Evolutionary conservation across 75 land plant species (phyloP).

Genomic region (Selaginella tamariscina): DNA sequence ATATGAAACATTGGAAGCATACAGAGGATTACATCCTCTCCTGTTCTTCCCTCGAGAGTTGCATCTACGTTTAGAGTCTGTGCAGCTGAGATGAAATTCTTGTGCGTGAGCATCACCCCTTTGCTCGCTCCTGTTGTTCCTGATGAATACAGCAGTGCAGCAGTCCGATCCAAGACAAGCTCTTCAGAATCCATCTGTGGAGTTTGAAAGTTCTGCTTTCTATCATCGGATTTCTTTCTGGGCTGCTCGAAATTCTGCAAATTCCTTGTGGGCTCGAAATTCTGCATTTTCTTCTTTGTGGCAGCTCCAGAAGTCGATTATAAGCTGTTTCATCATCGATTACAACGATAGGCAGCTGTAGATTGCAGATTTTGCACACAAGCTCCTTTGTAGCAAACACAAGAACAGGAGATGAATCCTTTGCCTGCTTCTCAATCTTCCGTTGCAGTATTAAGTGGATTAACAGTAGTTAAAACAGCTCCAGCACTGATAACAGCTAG

Average conservation of each 20-base stretch:
- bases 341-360: slow-evolving; percentile 27
- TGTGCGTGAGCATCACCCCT: slow-evolving; percentile 40
- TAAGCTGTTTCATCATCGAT: no score
- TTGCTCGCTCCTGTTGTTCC: slow-evolving; percentile 34
- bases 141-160: slow-evolving; percentile 37
- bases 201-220: no score
- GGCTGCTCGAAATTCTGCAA: no score
- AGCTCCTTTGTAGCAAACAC: slow-evolving; percentile 20
- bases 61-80: slow-evolving; percentile 15
- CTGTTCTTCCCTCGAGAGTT: neutral
- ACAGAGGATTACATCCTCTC: slow-evolving; percentile 25
- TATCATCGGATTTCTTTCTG: no score
- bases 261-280: no score
- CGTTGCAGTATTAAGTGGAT: slow-evolving; percentile 34
- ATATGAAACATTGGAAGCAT: slow-evolving; percentile 77
- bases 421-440: slow-evolving; percentile 66
- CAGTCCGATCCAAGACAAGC: slow-evolving; percentile 20
- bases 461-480: slow-evolving; percentile 40
- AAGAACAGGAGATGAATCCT: slow-evolving; percentile 6
- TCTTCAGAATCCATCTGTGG: no score
- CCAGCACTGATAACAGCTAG: slow-evolving; percentile 45
- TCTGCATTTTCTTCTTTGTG: no score
- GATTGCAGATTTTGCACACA: slow-evolving; percentile 22
- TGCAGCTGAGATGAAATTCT: slow-evolving; percentile 43
- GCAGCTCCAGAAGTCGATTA: no score